Conservation (phyloP, 1,284 basidiomycete genomes). For the Pseudozyma flocculosa region DNA sequence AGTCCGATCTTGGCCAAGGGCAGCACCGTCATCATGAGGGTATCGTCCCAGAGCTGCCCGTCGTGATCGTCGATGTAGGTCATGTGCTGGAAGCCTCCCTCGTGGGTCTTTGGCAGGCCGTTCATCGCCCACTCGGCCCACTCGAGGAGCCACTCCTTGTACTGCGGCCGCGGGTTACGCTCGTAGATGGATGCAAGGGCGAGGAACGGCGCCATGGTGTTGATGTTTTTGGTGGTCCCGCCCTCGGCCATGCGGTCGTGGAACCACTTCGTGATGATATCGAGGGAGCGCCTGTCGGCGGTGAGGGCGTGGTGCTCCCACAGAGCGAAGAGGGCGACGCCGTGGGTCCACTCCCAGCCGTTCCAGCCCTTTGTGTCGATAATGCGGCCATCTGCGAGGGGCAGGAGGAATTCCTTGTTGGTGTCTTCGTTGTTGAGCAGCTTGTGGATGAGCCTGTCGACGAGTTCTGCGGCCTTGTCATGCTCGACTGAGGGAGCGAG, state of each 20-base stretch:
- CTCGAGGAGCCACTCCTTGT: slow-evolving; percentile 63
- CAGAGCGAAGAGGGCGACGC: slow-evolving; percentile 54
- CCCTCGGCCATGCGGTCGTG: slow-evolving; percentile 62
- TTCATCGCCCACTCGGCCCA: slow-evolving; percentile 72
- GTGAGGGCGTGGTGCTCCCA: slow-evolving; percentile 62
- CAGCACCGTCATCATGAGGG: slow-evolving; percentile 68
- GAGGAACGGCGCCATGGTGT: slow-evolving; percentile 69
- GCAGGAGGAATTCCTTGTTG: slow-evolving; percentile 65
- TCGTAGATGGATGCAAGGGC: slow-evolving; percentile 66
- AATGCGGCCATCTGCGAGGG: slow-evolving; percentile 64
- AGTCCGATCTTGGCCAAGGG: slow-evolving; percentile 68
- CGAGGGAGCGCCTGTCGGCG: slow-evolving; percentile 61
- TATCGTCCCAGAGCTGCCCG: slow-evolving; percentile 70
- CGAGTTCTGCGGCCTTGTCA: slow-evolving; percentile 6
- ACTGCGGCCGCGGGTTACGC: slow-evolving; percentile 57
- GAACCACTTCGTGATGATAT: slow-evolving; percentile 66
- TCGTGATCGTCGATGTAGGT: slow-evolving; percentile 65
- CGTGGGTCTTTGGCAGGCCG: slow-evolving; percentile 65
- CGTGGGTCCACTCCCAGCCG: slow-evolving; percentile 72
- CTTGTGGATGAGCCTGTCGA: slow-evolving; percentile 29
- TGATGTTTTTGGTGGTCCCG: slow-evolving; percentile 70
- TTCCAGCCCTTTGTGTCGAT: slow-evolving; percentile 71
- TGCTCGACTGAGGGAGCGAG: background rate
- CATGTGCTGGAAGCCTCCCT: slow-evolving; percentile 67
- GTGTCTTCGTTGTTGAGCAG: slow-evolving; percentile 65